Percentiles rank a stretch among this genome's conserved stretches.
Conservation (phyloP, 1,284 basidiomycete genomes). For the Schizophyllum amplum region DNA sequence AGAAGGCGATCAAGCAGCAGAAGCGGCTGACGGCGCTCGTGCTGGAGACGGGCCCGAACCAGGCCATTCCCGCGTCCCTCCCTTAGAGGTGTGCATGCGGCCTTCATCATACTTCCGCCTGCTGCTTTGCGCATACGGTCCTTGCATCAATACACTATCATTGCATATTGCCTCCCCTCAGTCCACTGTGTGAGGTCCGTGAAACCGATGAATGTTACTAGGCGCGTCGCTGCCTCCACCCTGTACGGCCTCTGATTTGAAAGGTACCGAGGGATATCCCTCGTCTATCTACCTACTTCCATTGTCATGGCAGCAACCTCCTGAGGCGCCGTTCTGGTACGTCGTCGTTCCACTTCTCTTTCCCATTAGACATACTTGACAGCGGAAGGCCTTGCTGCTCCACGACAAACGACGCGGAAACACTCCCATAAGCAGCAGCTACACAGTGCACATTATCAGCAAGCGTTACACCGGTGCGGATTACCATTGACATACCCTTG, state of each 20-base stretch:
- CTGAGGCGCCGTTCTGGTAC: neutral
- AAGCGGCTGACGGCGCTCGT: constrained; percentile 55
- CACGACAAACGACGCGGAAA: neutral
- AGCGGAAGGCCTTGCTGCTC: neutral
- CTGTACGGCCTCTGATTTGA: too few relatives aligned
- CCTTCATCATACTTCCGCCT: too few relatives aligned
- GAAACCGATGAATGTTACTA: too few relatives aligned
- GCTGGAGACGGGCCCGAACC: constrained; percentile 55
- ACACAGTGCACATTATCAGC: neutral
- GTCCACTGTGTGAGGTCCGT: neutral
- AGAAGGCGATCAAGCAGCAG: constrained; percentile 52
- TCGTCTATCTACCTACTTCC: too few relatives aligned
- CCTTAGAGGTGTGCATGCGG: neutral
- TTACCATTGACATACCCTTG: neutral
- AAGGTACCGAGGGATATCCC: too few relatives aligned
- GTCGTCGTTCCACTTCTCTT: neutral
- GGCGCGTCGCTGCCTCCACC: too few relatives aligned
- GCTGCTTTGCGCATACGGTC: neutral
- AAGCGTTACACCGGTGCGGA: neutral
- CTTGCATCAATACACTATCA: neutral
- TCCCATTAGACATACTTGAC: neutral
- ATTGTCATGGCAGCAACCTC: neutral
- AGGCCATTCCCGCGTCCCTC: constrained; percentile 45
- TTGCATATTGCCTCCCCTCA: neutral
- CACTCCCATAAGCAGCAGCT: neutral